These are phyloP conservation scores for Cutaneotrichosporon cutaneum DNA, from an alignment of 1,284 basidiomycete species.

Conservation along the genomic window DNA sequence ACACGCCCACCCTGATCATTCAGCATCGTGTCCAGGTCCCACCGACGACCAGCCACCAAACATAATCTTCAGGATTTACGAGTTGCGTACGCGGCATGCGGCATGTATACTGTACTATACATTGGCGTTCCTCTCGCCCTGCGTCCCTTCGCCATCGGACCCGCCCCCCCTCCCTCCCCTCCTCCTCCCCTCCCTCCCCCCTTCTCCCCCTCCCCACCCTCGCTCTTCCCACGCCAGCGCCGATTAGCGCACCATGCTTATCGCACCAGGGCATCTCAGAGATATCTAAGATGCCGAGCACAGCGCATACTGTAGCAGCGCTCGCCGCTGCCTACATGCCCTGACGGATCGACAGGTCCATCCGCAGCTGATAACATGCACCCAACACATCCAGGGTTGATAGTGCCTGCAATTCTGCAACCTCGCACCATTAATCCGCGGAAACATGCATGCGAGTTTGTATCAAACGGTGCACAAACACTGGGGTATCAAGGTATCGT, in stretches of 20 bases:
- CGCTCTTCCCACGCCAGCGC: background rate
- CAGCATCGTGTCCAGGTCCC: too few species aligned
- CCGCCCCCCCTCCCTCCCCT: background rate
- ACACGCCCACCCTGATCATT: too few species aligned
- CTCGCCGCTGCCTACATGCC: too few species aligned
- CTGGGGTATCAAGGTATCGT: background rate
- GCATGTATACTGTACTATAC: too few species aligned
- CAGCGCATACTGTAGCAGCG: too few species aligned
- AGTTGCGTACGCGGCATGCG: too few species aligned
- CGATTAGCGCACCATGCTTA: conserved; percentile 2
- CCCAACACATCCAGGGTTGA: background rate
- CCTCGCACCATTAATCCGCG: too few species aligned
- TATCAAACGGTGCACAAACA: background rate
- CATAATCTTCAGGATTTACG: too few species aligned
- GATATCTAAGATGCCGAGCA: background rate
- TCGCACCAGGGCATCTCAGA: background rate
- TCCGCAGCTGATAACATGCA: background rate
- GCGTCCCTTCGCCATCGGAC: too few species aligned
- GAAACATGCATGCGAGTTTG: background rate
- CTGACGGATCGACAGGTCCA: too few species aligned
- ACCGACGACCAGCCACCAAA: too few species aligned
- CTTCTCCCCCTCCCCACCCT: background rate
- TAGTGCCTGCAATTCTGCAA: background rate
- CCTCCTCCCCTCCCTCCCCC: background rate
- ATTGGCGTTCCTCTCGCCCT: too few species aligned